A percentile compares a stretch with the other conserved stretches of the same genome.
phyloP scores from a whole-genome alignment of 108 stramenopile genomes.

The Pseudonitzschia delicatissima region DNA sequence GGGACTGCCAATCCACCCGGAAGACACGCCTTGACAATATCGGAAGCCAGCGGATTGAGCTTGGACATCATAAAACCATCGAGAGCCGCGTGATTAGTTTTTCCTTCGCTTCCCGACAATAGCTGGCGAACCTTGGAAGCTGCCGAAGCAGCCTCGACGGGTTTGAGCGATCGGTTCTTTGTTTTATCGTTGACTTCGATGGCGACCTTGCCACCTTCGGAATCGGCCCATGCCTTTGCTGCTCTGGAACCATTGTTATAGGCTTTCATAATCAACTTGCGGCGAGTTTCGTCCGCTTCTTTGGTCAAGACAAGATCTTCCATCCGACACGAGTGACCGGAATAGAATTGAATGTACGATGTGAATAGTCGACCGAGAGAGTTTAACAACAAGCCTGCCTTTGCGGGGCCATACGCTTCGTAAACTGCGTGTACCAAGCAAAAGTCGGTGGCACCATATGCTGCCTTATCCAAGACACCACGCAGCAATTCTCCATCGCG shows the following conservation, averaged over 20 bases:
- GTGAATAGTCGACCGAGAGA: slow-evolving; percentile 96
- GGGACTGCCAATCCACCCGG: slow-evolving; percentile 95
- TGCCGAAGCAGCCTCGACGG: slow-evolving; percentile 75
- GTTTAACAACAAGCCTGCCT: slow-evolving; percentile 87
- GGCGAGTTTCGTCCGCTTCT: slow-evolving; percentile 77
- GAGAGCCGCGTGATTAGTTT: slow-evolving; percentile 76
- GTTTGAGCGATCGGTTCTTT: slow-evolving; percentile 61
- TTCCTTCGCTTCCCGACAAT: slow-evolving; percentile 82
- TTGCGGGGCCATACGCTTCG: slow-evolving; percentile 92
- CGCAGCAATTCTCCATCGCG: slow-evolving; percentile 89
- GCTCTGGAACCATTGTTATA: slow-evolving; percentile 83
- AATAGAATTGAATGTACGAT: slow-evolving; percentile 89
- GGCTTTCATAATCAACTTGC: slow-evolving; percentile 64
- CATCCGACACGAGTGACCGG: slow-evolving; percentile 97
- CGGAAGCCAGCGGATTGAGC: slow-evolving; percentile 86
- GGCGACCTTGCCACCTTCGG: slow-evolving; percentile 87
- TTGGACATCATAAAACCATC: slow-evolving; percentile 96
- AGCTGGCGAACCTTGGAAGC: slow-evolving; percentile 74
- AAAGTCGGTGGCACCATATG: slow-evolving; percentile 93
- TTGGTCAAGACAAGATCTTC: slow-evolving; percentile 93
- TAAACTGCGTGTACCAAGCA: slow-evolving; percentile 95
- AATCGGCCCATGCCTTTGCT: slow-evolving; percentile 91
- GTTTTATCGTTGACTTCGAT: slow-evolving; percentile 57
- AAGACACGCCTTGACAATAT: slow-evolving; percentile 94
- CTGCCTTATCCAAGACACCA: slow-evolving; percentile 97